phyloP scores from a whole-genome alignment of 2,329 filamentous ascomycete species.

The Monilinia fructicola region DNA sequence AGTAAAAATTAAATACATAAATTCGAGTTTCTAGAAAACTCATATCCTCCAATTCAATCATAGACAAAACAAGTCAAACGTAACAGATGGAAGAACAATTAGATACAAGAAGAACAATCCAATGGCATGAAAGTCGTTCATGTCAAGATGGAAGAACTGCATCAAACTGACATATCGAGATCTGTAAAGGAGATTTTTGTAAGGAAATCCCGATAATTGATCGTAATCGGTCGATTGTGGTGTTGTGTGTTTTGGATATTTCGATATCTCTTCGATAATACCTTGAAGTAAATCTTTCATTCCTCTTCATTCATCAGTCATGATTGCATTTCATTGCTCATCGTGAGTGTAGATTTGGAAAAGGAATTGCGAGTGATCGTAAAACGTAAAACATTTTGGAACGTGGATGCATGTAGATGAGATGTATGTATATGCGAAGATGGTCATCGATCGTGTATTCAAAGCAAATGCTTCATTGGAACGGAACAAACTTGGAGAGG shows the following conservation, averaged over 20 bases:
- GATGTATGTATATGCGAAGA: conserved; percentile 13
- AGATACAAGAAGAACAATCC: conserved; percentile 19
- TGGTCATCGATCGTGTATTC: conserved; percentile 21
- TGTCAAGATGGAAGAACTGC: conserved; percentile 14
- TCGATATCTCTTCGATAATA: neutral
- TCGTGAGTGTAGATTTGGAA: conserved; percentile 1
- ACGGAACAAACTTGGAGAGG: conserved; percentile 20
- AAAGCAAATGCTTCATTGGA: conserved; percentile 21
- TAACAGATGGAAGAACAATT: conserved; percentile 14
- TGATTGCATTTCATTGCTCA: conserved; percentile 24
- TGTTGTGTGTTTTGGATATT: conserved; percentile 17
- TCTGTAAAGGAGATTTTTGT: conserved; percentile 10
- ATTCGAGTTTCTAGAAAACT: neutral
- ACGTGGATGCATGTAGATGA: conserved; percentile 5
- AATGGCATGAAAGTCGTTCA: neutral
- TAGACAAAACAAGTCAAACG: conserved; percentile 10
- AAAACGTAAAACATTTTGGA: conserved; percentile 12
- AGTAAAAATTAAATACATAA: conserved; percentile 15
- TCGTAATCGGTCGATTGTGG: conserved; percentile 12
- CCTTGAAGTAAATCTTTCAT: conserved; percentile 12
- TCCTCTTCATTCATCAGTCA: conserved; percentile 19
- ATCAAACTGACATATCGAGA: conserved; percentile 9
- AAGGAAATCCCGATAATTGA: conserved; percentile 17
- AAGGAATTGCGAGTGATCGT: conserved; percentile 6
- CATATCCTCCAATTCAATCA: conserved; percentile 6